Conservation (phyloP, 495 filamentous ascomycete genomes). For the Glutinoglossum americanum region DNA sequence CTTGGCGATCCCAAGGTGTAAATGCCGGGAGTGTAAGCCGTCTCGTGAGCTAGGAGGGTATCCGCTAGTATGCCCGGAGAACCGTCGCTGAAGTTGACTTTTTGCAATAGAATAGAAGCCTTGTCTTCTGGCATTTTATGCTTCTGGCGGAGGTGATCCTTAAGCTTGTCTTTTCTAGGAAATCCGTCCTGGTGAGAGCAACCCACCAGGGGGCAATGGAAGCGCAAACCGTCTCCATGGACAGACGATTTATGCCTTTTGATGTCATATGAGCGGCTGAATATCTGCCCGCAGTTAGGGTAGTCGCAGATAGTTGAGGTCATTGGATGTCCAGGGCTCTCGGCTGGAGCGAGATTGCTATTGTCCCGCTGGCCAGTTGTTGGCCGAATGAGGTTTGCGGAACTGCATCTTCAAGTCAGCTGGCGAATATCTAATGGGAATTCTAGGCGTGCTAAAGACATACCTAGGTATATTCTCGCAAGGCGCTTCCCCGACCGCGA, state of each 20-base stretch:
- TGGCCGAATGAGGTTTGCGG: no score
- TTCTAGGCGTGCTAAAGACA: no score
- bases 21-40: no score
- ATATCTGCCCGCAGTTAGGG: background rate
- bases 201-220: background rate
- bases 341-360: background rate
- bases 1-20: background rate
- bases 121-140: background rate
- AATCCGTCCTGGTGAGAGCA: background rate
- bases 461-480: no score
- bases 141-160: background rate
- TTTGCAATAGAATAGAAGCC: background rate
- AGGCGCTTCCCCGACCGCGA: no score
- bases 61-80: no score
- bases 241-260: background rate
- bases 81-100: background rate
- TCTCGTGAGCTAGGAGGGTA: background rate
- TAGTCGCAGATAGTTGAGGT: background rate
- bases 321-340: background rate
- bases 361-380: background rate
- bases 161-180: background rate
- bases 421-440: no score
- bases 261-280: background rate
- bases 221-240: background rate
- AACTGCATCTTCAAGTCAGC: no score